Evolutionary conservation across 2,329 filamentous ascomycete species (phyloP).

Genomic region (Monilinia laxa): DNA sequence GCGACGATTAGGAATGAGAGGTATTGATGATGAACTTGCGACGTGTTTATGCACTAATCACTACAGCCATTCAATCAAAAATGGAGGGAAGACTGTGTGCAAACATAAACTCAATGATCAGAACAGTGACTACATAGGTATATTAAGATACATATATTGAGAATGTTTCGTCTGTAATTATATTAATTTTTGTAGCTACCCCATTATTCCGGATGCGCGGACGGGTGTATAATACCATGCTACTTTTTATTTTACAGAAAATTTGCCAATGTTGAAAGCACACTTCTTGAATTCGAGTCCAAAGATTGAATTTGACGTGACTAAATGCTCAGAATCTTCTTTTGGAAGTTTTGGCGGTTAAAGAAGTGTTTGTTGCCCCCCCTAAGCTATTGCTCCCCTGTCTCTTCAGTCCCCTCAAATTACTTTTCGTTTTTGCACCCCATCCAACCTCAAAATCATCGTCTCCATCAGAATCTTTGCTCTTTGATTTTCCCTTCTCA

Average conservation of each 20-base stretch:
- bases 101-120: not conserved
- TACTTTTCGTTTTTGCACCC: conserved; percentile 28
- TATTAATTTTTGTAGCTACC: conserved; percentile 11
- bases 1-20: not conserved
- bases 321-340: conserved; percentile 23
- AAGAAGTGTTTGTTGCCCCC: conserved; percentile 27
- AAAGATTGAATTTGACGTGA: not conserved
- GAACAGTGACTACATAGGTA: not conserved
- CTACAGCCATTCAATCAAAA: not conserved
- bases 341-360: conserved; percentile 27
- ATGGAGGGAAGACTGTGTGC: not conserved
- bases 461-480: conserved; percentile 13
- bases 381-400: conserved; percentile 26
- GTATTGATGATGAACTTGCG: not conserved
- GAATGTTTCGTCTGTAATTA: conserved; percentile 3
- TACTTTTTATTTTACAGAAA: not conserved
- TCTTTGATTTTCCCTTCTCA: conserved; percentile 5
- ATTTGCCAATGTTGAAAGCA: not conserved
- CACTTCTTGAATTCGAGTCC: not conserved
- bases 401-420: conserved; percentile 23
- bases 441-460: conserved; percentile 27
- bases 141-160: not conserved
- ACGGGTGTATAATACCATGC: not conserved
- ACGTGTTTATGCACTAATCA: not conserved
- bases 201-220: not conserved